Evolutionary conservation across 345 rosid species (phyloP).

Genomic region (Passiflora organensis): DNA sequence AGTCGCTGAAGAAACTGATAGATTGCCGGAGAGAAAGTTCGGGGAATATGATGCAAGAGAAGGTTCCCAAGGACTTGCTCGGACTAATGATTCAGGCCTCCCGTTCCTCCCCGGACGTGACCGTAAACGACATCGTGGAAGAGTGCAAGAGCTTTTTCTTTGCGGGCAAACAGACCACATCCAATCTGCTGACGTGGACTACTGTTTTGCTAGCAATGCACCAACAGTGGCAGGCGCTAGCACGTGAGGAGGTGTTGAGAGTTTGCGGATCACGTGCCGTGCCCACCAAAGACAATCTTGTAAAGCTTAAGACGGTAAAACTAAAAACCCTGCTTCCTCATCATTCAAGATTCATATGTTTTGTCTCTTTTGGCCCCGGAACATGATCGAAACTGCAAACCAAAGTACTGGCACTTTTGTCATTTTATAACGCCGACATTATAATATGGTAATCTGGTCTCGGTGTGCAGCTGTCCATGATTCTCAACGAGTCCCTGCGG

Average conservation of each 20-base stretch:
- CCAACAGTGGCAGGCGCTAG: conserved; percentile 56
- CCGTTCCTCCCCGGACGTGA: conserved; percentile 36
- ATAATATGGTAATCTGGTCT: not conserved
- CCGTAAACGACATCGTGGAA: conserved; percentile 35
- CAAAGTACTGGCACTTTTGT: conserved; percentile 1
- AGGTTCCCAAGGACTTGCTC: conserved; percentile 18
- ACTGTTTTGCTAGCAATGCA: conserved; percentile 49
- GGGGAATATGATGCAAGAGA: conserved; percentile 9
- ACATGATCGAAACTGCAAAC: too few species aligned
- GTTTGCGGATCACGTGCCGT: conserved; percentile 50
- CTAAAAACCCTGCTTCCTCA: not conserved
- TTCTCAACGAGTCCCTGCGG: conserved; percentile 53
- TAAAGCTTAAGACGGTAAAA: conserved; percentile 31
- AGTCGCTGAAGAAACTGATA: conserved; percentile 17
- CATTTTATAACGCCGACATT: not conserved
- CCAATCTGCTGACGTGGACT: conserved; percentile 62
- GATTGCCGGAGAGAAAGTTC: conserved; percentile 16
- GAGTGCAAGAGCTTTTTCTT: conserved; percentile 68
- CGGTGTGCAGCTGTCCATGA: conserved; percentile 45
- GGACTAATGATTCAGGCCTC: conserved; percentile 31
- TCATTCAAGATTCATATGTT: not conserved
- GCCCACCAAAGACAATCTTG: conserved; percentile 36
- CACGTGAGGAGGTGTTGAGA: conserved; percentile 57
- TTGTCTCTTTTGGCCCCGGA: conserved; percentile 13
- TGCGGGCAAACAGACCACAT: conserved; percentile 70